These are phyloP conservation scores for Aegilops tauschii DNA, from an alignment of 176 grass and related monocot genomes.

Conservation along the genomic window DNA sequence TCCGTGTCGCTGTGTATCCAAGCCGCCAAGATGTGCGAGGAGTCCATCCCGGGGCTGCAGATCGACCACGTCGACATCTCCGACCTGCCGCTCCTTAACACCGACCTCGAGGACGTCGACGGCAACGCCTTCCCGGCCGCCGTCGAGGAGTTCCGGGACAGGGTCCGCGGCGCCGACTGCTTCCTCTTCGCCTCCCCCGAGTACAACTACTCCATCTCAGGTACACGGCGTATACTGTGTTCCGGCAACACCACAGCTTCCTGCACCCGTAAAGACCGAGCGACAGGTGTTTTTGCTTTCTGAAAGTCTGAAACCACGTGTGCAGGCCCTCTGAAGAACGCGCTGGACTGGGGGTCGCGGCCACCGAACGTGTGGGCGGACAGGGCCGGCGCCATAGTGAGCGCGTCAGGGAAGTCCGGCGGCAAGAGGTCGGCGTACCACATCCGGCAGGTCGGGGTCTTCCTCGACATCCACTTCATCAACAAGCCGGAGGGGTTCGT, in stretches of 20 bases:
- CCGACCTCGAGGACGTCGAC: slow-evolving; percentile 63
- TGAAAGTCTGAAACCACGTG: background rate
- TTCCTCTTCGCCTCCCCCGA: slow-evolving; percentile 86
- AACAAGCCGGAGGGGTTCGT: slow-evolving; percentile 72
- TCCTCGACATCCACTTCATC: slow-evolving; percentile 82
- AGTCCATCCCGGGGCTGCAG: slow-evolving; percentile 57
- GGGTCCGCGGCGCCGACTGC: slow-evolving; percentile 53
- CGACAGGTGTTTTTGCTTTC: too few species aligned
- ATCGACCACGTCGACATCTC: slow-evolving; percentile 72
- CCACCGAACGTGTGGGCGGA: slow-evolving; percentile 58
- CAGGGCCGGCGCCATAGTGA: slow-evolving; percentile 59
- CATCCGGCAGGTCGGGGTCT: slow-evolving; percentile 71
- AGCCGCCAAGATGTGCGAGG: slow-evolving; percentile 65
- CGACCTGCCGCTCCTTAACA: slow-evolving; percentile 76
- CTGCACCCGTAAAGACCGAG: too few species aligned
- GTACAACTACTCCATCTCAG: slow-evolving; percentile 90
- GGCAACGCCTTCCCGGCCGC: slow-evolving; percentile 39
- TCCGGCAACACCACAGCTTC: too few species aligned
- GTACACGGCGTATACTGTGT: slow-evolving; percentile 1
- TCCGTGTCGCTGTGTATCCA: background rate
- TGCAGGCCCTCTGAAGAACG: slow-evolving; percentile 76
- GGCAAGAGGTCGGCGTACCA: slow-evolving; percentile 69
- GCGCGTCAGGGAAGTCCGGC: slow-evolving; percentile 60
- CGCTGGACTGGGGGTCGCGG: slow-evolving; percentile 82
- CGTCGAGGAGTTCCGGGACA: slow-evolving; percentile 66